phyloP scores from a whole-genome alignment of 768 basidiomycete genomes.

The Leccinellum luteum region DNA sequence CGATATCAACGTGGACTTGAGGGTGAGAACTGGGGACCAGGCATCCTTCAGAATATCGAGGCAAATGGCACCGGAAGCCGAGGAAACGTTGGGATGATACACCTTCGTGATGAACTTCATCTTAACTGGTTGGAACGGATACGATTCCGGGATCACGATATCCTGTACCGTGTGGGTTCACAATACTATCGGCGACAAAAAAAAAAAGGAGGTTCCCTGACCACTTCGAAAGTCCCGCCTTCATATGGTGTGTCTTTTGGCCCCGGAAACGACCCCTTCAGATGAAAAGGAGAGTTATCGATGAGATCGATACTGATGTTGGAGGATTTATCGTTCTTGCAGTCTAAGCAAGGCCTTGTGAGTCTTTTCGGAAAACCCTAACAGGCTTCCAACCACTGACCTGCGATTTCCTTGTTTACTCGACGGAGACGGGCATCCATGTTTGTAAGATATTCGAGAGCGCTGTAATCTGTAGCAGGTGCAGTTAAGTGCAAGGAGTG shows the following conservation, averaged over 20 bases:
- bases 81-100: slow-evolving; percentile 95
- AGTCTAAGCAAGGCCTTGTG: slow-evolving; percentile 55
- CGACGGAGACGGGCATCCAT: slow-evolving; percentile 90
- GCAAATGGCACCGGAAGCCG: slow-evolving; percentile 92
- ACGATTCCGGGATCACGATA: slow-evolving; percentile 88
- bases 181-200: not conserved
- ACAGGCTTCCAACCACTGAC: slow-evolving; percentile 35
- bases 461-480: not conserved
- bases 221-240: slow-evolving; percentile 89
- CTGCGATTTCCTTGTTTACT: slow-evolving; percentile 93
- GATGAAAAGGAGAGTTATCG: slow-evolving; percentile 87
- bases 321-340: slow-evolving; percentile 92
- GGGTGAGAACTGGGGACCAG: slow-evolving; percentile 94
- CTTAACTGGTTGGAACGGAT: slow-evolving; percentile 92
- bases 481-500: not conserved
- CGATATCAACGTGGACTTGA: slow-evolving; percentile 94
- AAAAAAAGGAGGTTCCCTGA: slow-evolving; percentile 41
- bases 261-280: slow-evolving; percentile 87
- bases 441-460: slow-evolving; percentile 2
- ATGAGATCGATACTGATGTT: slow-evolving; percentile 83
- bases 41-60: slow-evolving; percentile 84
- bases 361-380: slow-evolving; percentile 9
- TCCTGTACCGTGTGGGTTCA: slow-evolving; percentile 48
- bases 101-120: slow-evolving; percentile 99
- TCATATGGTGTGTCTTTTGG: slow-evolving; percentile 93